Evolutionary conservation across 1,139 yeast species (phyloP), one percentile per base, ranked within the genome.

Genomic region (Saccharomycopsis hybrid): DNA sequence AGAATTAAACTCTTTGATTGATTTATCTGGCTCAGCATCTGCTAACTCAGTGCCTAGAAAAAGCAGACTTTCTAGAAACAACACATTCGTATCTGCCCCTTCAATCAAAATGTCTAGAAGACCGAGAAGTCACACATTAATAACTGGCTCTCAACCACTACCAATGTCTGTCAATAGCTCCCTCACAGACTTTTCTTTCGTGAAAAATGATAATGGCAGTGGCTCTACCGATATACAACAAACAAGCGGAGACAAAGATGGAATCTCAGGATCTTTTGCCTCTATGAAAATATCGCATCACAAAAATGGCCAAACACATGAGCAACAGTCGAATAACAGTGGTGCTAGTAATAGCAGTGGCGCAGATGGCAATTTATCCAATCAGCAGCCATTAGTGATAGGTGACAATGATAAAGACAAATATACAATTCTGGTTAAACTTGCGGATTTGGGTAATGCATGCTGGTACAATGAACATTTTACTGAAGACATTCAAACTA

Each of bases 381-480:
- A 42, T 18, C n/a, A 43, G 30, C 4, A 28, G 5, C 18, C 36
- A 3, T 29, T 13, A 9, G n/a, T 7, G 28, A 37, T 44, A 5
- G 33, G 27, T n/a, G 51, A 40, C 5, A 39, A 13, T 3, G 38
- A 45, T 25, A 46, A 41, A 28, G 24, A 32, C n/a, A 8, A 24
- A 7, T 41, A 46, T 28, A 46, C 32, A 8, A 25, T 46, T 7
- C n/a, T 40, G 9, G 81, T 80, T 48, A 87, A 86, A 63, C 77
- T 87, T 51, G 95, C 94, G 2, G 96, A 87, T 62, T 72, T 87
- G 50, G 96, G 96, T 27, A 87, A 87, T 62, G 94, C 95, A 0
- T 85, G 95, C 57, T 84, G 84, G 77, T 71, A 76, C 7, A 70
- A 78, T 59, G 74, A 73, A 43, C 95, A 87, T 64, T 85, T 83